Percentiles rank a stretch among this genome's conserved stretches.
These are phyloP conservation scores for Fistulinella prunicolor DNA, from an alignment of 768 basidiomycete genomes.

Conservation along the genomic window DNA sequence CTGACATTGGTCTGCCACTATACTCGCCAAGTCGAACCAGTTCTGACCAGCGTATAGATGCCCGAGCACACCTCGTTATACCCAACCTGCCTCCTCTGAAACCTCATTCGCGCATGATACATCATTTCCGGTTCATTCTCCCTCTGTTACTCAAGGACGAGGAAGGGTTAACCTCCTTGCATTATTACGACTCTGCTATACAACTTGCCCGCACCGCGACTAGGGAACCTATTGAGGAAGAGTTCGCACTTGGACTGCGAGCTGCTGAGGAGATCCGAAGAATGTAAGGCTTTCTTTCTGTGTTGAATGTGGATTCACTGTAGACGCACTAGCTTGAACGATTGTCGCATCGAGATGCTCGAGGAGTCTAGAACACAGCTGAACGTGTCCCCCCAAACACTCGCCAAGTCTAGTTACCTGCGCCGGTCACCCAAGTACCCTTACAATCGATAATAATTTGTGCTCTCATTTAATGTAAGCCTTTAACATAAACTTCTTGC, in stretches of 20 bases:
- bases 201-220: constrained; percentile 65
- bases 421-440: neutral
- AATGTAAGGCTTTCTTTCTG: constrained; percentile 38
- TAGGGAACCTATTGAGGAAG: constrained; percentile 60
- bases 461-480: constrained; percentile 38
- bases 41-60: constrained; percentile 43
- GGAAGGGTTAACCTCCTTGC: constrained; percentile 62
- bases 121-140: constrained; percentile 75
- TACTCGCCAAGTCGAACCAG: neutral
- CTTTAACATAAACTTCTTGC: constrained; percentile 42
- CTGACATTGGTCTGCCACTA: constrained; percentile 56
- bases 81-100: constrained; percentile 68
- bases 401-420: constrained; percentile 9
- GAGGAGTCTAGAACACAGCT: constrained; percentile 51
- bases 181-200: constrained; percentile 75
- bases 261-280: constrained; percentile 61
- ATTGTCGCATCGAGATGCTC: constrained; percentile 64
- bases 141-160: constrained; percentile 60
- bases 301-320: neutral
- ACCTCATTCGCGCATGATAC: constrained; percentile 72
- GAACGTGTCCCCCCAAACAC: constrained; percentile 19
- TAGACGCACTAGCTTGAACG: constrained; percentile 45
- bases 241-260: constrained; percentile 60
- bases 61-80: constrained; percentile 66
- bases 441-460: neutral